A percentile compares a stretch with the other conserved stretches of the same genome.
These are phyloP conservation scores for Aspergillus sp. DNA, from an alignment of 2,329 filamentous ascomycete species.

Conservation along the genomic window DNA sequence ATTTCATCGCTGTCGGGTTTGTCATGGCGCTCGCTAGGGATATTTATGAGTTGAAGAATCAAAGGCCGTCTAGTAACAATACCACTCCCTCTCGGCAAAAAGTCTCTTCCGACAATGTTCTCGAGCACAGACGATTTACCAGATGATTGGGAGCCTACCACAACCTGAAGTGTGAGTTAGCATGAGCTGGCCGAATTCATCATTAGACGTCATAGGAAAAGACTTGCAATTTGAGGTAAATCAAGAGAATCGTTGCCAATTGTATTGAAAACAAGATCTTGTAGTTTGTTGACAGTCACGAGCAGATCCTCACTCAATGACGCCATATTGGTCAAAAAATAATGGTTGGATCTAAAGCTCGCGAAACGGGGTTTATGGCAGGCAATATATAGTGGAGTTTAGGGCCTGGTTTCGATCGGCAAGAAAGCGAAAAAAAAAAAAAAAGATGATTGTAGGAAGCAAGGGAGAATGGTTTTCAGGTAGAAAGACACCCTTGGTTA, in stretches of 20 bases:
- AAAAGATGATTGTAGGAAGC: background rate
- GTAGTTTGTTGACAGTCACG: slow-evolving; percentile 94
- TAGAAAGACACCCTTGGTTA: background rate
- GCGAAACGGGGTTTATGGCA: background rate
- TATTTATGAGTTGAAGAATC: slow-evolving; percentile 97
- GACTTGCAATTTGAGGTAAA: slow-evolving; percentile 90
- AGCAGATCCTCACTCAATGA: slow-evolving; percentile 94
- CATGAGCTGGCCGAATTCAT: background rate
- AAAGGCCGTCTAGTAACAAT: slow-evolving; percentile 93
- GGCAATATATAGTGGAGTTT: background rate
- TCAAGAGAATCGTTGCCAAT: slow-evolving; percentile 98
- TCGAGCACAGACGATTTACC: slow-evolving; percentile 98
- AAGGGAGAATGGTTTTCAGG: background rate
- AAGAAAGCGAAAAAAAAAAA: background rate
- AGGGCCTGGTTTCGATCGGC: background rate
- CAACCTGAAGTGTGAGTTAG: slow-evolving; percentile 63
- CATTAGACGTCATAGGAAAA: background rate
- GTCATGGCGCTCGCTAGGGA: slow-evolving; percentile 72
- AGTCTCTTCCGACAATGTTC: slow-evolving; percentile 97
- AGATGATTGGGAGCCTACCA: slow-evolving; percentile 96
- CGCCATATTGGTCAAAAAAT: slow-evolving; percentile 64
- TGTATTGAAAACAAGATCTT: slow-evolving; percentile 98
- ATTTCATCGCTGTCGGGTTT: slow-evolving; percentile 64
- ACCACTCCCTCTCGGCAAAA: slow-evolving; percentile 91
- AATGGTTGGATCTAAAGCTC: background rate